Conservation (phyloP, 2,329 filamentous ascomycete species). For the Penicillium janthinellum region DNA sequence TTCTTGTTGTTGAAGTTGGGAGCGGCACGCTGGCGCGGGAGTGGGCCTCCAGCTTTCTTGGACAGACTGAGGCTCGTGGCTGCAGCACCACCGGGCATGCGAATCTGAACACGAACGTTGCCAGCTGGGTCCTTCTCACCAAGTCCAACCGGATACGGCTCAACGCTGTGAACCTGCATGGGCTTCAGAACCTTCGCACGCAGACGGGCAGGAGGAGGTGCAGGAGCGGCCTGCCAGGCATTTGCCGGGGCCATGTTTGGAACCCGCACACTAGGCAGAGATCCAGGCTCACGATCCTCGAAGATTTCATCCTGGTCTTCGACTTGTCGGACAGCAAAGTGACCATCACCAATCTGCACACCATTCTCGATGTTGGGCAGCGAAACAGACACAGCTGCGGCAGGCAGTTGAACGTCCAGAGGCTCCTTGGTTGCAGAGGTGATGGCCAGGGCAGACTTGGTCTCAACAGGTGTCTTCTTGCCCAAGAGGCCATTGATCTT, state of each 20-base stretch:
- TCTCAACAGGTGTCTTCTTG: constrained; percentile 58
- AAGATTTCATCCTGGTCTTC: constrained; percentile 80
- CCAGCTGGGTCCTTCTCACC: constrained; percentile 42
- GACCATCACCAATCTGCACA: constrained; percentile 45
- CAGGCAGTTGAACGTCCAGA: constrained; percentile 58
- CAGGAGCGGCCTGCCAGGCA: constrained; percentile 62
- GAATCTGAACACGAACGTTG: constrained; percentile 46
- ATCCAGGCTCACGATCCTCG: constrained; percentile 78
- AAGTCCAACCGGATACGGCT: constrained; percentile 46
- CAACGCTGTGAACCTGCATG: constrained; percentile 54
- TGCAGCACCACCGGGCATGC: constrained; percentile 50
- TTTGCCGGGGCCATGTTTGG: constrained; percentile 63
- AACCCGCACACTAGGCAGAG: constrained; percentile 70
- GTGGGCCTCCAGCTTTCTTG: constrained; percentile 32
- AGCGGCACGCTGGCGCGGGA: constrained; percentile 30
- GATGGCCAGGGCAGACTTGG: constrained; percentile 59
- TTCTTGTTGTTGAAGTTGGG: constrained; percentile 31
- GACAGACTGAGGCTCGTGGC: constrained; percentile 46
- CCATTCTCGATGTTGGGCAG: constrained; percentile 55
- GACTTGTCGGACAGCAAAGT: constrained; percentile 65
- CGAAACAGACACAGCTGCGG: constrained; percentile 68
- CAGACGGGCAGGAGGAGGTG: constrained; percentile 37
- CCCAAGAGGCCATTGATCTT: constrained; percentile 77
- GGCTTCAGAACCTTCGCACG: constrained; percentile 56
- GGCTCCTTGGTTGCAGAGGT: constrained; percentile 69